phyloP scores from a whole-genome alignment of 768 basidiomycete species.

The Holtermannia corniformis region DNA sequence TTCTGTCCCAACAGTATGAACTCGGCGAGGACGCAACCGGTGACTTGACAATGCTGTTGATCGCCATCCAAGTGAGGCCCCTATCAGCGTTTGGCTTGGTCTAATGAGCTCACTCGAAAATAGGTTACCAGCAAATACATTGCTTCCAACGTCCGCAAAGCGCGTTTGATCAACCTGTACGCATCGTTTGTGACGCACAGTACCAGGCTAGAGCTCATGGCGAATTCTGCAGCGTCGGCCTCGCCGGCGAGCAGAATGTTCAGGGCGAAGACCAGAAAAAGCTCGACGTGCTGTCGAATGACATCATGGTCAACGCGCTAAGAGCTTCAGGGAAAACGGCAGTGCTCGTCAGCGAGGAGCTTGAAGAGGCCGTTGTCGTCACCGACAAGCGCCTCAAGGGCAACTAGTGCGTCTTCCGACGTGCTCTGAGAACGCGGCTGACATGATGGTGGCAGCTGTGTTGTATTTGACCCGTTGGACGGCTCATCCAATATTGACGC shows the following conservation, averaged over 20 bases:
- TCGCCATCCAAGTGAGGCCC: constrained; percentile 74
- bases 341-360: constrained; percentile 93
- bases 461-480: constrained; percentile 96
- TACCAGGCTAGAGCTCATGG: neutral
- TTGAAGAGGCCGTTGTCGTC: constrained; percentile 28
- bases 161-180: constrained; percentile 91
- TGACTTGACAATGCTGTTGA: constrained; percentile 86
- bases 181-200: constrained; percentile 43
- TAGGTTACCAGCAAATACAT: constrained; percentile 59
- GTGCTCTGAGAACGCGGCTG: neutral
- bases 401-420: constrained; percentile 22
- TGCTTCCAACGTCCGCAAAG: constrained; percentile 93
- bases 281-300: constrained; percentile 91
- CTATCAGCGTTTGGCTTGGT: neutral
- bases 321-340: constrained; percentile 93
- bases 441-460: constrained; percentile 81
- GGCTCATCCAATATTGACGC: constrained; percentile 96
- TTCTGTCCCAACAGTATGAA: constrained; percentile 73
- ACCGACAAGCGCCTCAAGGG: constrained; percentile 20
- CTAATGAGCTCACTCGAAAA: neutral
- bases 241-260: constrained; percentile 92
- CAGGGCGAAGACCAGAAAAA: constrained; percentile 99
- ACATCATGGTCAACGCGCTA: constrained; percentile 98
- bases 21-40: constrained; percentile 77
- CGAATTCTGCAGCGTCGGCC: constrained; percentile 66